Evolutionary conservation across 2,329 filamentous ascomycete genomes (phyloP).

Genomic region (Lomentospora prolificans): DNA sequence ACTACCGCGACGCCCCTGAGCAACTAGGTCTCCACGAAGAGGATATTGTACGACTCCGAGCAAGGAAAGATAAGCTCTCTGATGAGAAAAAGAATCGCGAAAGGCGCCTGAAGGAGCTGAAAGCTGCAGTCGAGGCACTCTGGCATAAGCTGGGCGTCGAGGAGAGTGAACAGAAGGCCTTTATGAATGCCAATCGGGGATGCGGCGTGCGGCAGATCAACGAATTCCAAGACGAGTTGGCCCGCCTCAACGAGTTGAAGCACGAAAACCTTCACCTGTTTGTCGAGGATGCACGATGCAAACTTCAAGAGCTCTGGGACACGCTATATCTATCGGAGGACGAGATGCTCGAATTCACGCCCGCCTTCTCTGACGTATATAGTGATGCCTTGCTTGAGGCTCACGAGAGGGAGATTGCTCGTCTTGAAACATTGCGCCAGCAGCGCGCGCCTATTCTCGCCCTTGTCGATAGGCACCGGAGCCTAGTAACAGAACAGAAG

Average conservation of each 20-base stretch:
- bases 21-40: constrained; percentile 87
- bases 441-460: constrained; percentile 78
- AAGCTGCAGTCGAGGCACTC: constrained; percentile 66
- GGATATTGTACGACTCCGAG: constrained; percentile 63
- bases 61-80: constrained; percentile 69
- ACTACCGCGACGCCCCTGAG: constrained; percentile 83
- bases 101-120: constrained; percentile 65
- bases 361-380: constrained; percentile 93
- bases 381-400: constrained; percentile 91
- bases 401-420: constrained; percentile 81
- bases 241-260: constrained; percentile 82
- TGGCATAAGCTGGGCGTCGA: constrained; percentile 86
- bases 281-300: constrained; percentile 84
- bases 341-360: constrained; percentile 96
- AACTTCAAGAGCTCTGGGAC: constrained; percentile 93
- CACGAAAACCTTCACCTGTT: constrained; percentile 91
- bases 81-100: constrained; percentile 86
- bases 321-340: constrained; percentile 89
- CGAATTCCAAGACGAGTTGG: constrained; percentile 87
- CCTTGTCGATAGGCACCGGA: constrained; percentile 74
- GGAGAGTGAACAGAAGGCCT: constrained; percentile 71
- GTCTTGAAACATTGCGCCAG: constrained; percentile 72
- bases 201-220: constrained; percentile 89
- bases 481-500: constrained; percentile 74
- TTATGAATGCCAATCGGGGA: constrained; percentile 79